Base-by-base conservation (phyloP, 2,329 filamentous ascomycete genomes). In the Pseudonectria buxi region DNA sequence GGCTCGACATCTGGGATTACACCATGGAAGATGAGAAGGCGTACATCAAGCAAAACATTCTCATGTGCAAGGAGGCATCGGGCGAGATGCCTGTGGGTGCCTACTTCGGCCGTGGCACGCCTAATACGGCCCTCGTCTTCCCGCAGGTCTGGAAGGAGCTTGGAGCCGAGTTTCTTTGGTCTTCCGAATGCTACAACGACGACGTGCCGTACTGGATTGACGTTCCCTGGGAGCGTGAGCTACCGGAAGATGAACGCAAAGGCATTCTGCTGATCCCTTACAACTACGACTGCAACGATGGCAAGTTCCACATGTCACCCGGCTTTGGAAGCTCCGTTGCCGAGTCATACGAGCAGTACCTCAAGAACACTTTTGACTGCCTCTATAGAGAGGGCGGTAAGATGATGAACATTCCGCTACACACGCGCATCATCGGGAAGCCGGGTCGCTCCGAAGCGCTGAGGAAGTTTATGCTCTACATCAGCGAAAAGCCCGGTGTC, bases 151-250 rank as follows among this genome's bases (percentile, higher is more conserved):
- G 68, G 50, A 64, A 69, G 40, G 71, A 75, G 51, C 66, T 74
- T 59, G 67, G 68, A 4, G 63, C 68, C 33, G 61, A 63, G 36
- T 59, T 76, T 1, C 49, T 72, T 0, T 76, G 69, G 62, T 61
- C 62, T 14, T 60, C 57, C 12, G 72, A 76, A 41, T 63, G 61
- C 1, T 76, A 74, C 39, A 68, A 69, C 11, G 72, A 76, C 38
- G 72, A 76, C 38, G 55, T 75, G 6, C 71, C 72, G 0, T 75
- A 74, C 51, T 75, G 71, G 72, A 58, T 67, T 4, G 71, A 75
- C 45, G 53, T 75, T 2, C 69, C 70, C n/a, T n/a, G n/a, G n/a
- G n/a, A n/a, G n/a, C n/a, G n/a, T n/a, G n/a, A n/a, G n/a, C n/a
- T n/a, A n/a, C n/a, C n/a, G n/a, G n/a, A n/a, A n/a, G n/a, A n/a